Percentiles rank a stretch among this genome's conserved stretches.
phyloP scores from a whole-genome alignment of 1,284 basidiomycete species.

The Porogramme epimiltina region DNA sequence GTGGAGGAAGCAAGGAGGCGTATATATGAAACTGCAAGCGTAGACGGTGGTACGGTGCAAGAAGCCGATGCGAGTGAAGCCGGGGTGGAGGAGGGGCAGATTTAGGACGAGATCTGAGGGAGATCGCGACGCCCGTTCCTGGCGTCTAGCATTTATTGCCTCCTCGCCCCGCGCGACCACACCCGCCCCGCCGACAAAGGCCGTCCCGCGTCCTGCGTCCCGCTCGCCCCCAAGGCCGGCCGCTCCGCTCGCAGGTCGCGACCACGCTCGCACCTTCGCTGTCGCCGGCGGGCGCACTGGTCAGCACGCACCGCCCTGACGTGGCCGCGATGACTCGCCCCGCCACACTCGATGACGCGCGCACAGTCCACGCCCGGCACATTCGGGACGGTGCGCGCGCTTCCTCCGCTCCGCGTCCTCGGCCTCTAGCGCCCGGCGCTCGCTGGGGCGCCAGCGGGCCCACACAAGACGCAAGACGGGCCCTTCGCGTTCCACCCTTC shows the following conservation, averaged over 20 bases:
- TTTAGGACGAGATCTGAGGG: background rate
- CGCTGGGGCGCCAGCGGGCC: too few relatives aligned
- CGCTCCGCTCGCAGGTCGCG: background rate
- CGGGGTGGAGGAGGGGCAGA: background rate
- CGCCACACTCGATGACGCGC: background rate
- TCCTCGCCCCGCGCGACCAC: background rate
- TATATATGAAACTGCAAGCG: constrained; percentile 25
- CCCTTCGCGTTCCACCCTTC: too few relatives aligned
- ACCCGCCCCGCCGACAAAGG: too few relatives aligned
- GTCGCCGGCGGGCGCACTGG: background rate
- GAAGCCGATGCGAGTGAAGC: background rate
- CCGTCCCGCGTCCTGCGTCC: too few relatives aligned
- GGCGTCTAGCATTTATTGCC: background rate
- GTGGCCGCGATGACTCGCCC: background rate
- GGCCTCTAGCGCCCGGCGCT: too few relatives aligned
- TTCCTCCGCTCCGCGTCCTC: too few relatives aligned
- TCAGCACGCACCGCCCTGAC: background rate
- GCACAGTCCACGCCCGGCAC: background rate
- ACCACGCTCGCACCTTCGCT: background rate
- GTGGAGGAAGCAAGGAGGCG: constrained; percentile 31
- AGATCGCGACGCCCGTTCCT: constrained; percentile 5
- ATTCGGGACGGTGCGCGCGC: background rate
- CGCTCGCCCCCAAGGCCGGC: too few relatives aligned
- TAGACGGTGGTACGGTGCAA: constrained; percentile 8
- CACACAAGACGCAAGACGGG: too few relatives aligned